Base-by-base conservation (phyloP, 202 grass and related monocot genomes). In the Schoenoplectus tabernaemontani region DNA sequence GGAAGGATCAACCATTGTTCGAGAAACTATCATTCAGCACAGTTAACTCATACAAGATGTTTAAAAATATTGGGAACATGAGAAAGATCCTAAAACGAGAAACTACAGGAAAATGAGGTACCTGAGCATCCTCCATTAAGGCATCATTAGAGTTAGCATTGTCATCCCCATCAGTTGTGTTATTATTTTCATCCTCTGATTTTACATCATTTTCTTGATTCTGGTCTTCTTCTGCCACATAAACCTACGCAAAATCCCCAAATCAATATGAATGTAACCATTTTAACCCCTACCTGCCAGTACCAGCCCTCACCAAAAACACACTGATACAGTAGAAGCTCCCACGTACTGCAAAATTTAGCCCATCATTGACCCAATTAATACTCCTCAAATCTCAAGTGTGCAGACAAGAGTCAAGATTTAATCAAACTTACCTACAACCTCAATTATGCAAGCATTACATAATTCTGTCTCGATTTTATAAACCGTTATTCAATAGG, bases 171-270 rank as follows among this genome's bases (percentile, higher is more conserved):
- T 84, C 69, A 17, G 54, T 3, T 53, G 66, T 64, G 42, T 56
- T 79, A 42, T 81, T 88, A 71, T 48, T 70, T 41, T 78, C 82
- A n/a, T 78, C 82, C 59, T 78, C 83, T 8, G 82, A 78, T 80
- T 85, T 88, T 8, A 43, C 60, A 56, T 79, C 71, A 64, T 60
- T 76, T 39, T 88, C 86, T 78, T 84, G 59, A 24, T 82, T 84
- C 50, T 41, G 64, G 33, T 88, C 86, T 67, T 63, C 59, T 33
- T 84, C 82, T 30, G 57, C 23, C 17, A 78, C 57, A 41, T 72
- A 76, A 88, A 88, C 79, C 86, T 88, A 71, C 41, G 32, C 34
- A 32, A 71, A 56, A 67, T 38, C n/a, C 30, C 81, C 19, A 43
- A 39, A 69, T 50, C 66, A 9, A 33, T 56, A 39, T 10, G 36